Evolutionary conservation across 2,329 filamentous ascomycete species (phyloP).

Genomic region (Exophiala oligosperma): DNA sequence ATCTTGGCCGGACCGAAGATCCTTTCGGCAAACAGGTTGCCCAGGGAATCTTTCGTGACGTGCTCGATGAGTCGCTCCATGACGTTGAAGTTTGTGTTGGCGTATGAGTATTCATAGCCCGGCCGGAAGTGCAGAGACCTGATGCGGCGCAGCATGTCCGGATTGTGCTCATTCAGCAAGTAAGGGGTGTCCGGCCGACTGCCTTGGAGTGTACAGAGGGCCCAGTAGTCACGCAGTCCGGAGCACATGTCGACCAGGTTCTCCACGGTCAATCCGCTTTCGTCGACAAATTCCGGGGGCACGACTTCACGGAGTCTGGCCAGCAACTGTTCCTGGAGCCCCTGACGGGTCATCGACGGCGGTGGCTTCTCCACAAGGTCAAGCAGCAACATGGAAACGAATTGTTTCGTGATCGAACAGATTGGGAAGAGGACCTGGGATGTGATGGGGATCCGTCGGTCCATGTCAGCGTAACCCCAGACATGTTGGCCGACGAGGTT

Average conservation of each 20-base stretch:
- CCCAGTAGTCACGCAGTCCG: slow-evolving; percentile 50
- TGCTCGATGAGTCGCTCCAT: slow-evolving; percentile 42
- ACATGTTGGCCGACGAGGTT: slow-evolving; percentile 39
- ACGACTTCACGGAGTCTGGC: slow-evolving; percentile 24
- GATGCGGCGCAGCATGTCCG: slow-evolving; percentile 34
- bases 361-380: slow-evolving; percentile 39
- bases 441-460: slow-evolving; percentile 39
- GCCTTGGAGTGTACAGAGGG: slow-evolving; percentile 45
- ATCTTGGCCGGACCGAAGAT: slow-evolving; percentile 45
- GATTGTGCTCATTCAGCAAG: slow-evolving; percentile 35
- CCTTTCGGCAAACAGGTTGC: slow-evolving; percentile 38
- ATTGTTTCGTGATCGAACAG: slow-evolving; percentile 51
- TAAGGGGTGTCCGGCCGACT: slow-evolving; percentile 42
- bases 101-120: slow-evolving; percentile 46
- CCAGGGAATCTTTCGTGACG: slow-evolving; percentile 38
- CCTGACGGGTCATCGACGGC: slow-evolving; percentile 27
- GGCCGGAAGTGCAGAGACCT: slow-evolving; percentile 44
- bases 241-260: slow-evolving; percentile 45
- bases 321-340: slow-evolving; percentile 32
- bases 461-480: slow-evolving; percentile 48
- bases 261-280: slow-evolving; percentile 37
- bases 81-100: slow-evolving; percentile 46
- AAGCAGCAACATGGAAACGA: slow-evolving; percentile 30
- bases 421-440: slow-evolving; percentile 51
- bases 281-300: slow-evolving; percentile 27